Evolutionary conservation across 116 monocot species (phyloP).

Genomic region (Posidonia oceanica): DNA sequence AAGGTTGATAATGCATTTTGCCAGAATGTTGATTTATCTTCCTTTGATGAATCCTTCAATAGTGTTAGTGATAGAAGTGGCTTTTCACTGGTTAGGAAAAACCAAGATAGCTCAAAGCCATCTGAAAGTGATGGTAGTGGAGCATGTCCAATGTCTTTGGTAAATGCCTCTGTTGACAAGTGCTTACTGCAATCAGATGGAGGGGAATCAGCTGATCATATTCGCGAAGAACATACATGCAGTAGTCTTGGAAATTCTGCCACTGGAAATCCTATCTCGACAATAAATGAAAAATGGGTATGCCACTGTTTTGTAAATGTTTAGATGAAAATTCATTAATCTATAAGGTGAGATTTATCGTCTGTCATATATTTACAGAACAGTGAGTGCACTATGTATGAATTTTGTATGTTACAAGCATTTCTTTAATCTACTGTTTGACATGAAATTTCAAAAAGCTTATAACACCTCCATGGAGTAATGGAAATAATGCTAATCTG

Average conservation of each 20-base stretch:
- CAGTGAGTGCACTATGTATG: too few relatives aligned
- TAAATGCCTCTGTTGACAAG: constrained; percentile 4
- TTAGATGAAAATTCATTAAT: too few relatives aligned
- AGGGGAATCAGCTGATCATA: constrained; percentile 11
- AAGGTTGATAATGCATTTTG: constrained; percentile 10
- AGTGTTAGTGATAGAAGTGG: constrained; percentile 13
- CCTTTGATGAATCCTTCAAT: constrained; percentile 2
- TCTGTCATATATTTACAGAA: too few relatives aligned
- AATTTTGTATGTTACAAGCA: too few relatives aligned
- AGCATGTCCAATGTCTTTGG: constrained; percentile 5
- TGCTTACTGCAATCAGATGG: constrained; percentile 20
- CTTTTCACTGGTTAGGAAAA: background rate
- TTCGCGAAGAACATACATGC: constrained; percentile 1
- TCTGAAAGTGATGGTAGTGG: constrained; percentile 1
- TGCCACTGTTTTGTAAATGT: too few relatives aligned
- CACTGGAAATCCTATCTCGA: constrained; percentile 8
- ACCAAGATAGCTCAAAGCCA: constrained; percentile 6
- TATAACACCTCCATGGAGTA: too few relatives aligned
- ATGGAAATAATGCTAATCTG: too few relatives aligned
- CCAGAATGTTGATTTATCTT: constrained; percentile 6
- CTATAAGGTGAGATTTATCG: too few relatives aligned
- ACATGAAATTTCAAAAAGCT: too few relatives aligned
- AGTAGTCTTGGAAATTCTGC: constrained; percentile 15
- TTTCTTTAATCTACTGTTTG: too few relatives aligned
- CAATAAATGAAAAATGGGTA: constrained; percentile 28